These are phyloP conservation scores for Fusarium sp. DNA, from an alignment of 2,329 filamentous ascomycete species.

Conservation along the genomic window DNA sequence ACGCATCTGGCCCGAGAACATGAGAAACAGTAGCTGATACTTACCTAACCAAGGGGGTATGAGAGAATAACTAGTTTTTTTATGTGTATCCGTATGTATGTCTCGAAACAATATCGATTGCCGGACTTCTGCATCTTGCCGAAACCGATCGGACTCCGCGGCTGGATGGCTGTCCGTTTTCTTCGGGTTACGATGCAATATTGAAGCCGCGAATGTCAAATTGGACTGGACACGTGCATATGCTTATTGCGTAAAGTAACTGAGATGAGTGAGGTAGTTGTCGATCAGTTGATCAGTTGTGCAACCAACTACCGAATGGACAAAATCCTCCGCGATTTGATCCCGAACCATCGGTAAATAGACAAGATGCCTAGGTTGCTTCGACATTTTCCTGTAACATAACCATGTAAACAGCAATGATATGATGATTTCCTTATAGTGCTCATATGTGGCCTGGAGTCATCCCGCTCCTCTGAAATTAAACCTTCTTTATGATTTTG, in stretches of 20 bases:
- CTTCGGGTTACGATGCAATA: slow-evolving; percentile 1
- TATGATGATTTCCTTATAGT: slow-evolving; percentile 20
- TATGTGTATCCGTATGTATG: slow-evolving; percentile 7
- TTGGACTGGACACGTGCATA: background rate
- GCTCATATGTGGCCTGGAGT: background rate
- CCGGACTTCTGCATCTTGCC: slow-evolving; percentile 42
- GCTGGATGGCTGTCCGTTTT: slow-evolving; percentile 16
- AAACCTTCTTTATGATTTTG: background rate
- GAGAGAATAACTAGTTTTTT: background rate
- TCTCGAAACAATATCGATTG: slow-evolving; percentile 10
- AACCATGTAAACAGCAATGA: background rate
- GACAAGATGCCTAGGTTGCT: background rate
- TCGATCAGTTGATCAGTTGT: slow-evolving; percentile 20
- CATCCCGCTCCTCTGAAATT: background rate
- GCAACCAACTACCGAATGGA: slow-evolving; percentile 31
- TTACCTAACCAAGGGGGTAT: background rate
- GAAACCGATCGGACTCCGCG: slow-evolving; percentile 44
- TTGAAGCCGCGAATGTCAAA: background rate
- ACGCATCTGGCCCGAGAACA: slow-evolving; percentile 1
- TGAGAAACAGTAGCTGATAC: background rate
- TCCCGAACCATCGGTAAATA: slow-evolving; percentile 30
- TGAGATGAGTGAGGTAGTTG: slow-evolving; percentile 6
- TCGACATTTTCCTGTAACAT: background rate
- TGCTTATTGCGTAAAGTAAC: slow-evolving; percentile 22
- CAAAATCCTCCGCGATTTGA: slow-evolving; percentile 22